Percentiles rank a stretch among this genome's conserved stretches.
Conservation (phyloP, 1,284 basidiomycete species). For the Gomphus bonarii region DNA sequence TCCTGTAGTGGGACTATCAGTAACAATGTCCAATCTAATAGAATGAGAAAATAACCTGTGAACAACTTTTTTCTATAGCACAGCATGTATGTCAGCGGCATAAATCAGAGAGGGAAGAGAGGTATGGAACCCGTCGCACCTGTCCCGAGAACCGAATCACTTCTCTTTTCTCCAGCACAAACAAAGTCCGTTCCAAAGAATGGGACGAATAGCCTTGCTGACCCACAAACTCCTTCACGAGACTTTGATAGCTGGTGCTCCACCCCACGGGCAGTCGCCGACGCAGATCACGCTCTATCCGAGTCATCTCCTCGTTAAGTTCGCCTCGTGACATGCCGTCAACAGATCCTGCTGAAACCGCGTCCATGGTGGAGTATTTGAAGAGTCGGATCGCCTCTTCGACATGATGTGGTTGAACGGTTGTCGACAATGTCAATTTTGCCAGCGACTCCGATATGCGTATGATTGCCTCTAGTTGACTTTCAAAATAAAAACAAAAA, state of each 20-base stretch:
- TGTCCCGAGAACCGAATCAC: constrained; percentile 83
- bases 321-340: constrained; percentile 91
- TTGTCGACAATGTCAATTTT: constrained; percentile 84
- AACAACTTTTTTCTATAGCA: neutral
- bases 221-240: constrained; percentile 92
- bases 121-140: constrained; percentile 27
- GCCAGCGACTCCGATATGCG: constrained; percentile 96
- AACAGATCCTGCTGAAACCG: constrained; percentile 85
- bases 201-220: constrained; percentile 88
- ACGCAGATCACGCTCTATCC: constrained; percentile 87
- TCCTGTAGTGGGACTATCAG: neutral
- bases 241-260: constrained; percentile 91
- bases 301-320: constrained; percentile 88
- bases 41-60: neutral
- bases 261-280: constrained; percentile 90
- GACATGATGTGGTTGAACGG: constrained; percentile 89
- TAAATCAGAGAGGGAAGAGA: neutral
- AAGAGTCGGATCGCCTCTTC: constrained; percentile 98
- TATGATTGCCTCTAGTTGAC: constrained; percentile 98
- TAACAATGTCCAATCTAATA: neutral
- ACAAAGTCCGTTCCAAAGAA: constrained; percentile 88
- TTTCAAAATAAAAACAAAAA: constrained; percentile 22
- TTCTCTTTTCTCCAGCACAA: constrained; percentile 92
- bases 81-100: neutral
- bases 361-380: constrained; percentile 99